Conservation (phyloP, 352 stramenopile genomes). For the Globisporangium echinulatum region DNA sequence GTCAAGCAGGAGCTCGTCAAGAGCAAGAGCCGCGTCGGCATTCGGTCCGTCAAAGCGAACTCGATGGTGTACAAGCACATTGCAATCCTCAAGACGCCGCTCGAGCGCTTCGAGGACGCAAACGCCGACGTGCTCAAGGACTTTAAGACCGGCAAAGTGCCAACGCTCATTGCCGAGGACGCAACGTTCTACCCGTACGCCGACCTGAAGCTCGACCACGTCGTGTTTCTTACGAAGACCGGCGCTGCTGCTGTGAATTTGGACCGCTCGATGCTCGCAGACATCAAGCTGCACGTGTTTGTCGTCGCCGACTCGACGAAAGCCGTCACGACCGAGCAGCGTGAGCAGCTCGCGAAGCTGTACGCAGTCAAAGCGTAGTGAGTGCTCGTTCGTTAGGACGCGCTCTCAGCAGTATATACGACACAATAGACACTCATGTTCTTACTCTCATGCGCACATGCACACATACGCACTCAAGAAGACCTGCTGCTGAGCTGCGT, state of each 20-base stretch:
- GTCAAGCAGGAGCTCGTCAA: slow-evolving; percentile 51
- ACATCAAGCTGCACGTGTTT: slow-evolving; percentile 43
- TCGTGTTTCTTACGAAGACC: slow-evolving; percentile 56
- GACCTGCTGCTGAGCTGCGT: no score
- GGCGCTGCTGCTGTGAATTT: slow-evolving; percentile 34
- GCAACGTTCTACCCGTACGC: slow-evolving; percentile 58
- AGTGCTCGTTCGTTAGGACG: no score
- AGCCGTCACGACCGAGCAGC: slow-evolving; percentile 24
- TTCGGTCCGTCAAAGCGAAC: slow-evolving; percentile 56
- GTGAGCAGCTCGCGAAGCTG: slow-evolving; percentile 19
- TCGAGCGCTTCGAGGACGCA: slow-evolving; percentile 58
- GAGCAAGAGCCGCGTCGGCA: slow-evolving; percentile 43
- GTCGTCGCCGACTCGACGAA: slow-evolving; percentile 38
- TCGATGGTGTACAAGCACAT: slow-evolving; percentile 50
- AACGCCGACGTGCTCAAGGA: slow-evolving; percentile 53
- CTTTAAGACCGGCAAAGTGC: slow-evolving; percentile 58
- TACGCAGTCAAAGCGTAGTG: slow-evolving; percentile 21
- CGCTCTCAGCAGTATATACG: no score
- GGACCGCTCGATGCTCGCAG: slow-evolving; percentile 32
- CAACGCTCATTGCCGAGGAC: slow-evolving; percentile 55
- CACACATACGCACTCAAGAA: no score
- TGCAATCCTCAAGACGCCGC: slow-evolving; percentile 61
- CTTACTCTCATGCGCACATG: no score
- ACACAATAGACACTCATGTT: not conserved
- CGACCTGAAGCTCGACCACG: slow-evolving; percentile 43